phyloP scores from a whole-genome alignment of 352 stramenopile species.

The Thalassiosira mediterranea region DNA sequence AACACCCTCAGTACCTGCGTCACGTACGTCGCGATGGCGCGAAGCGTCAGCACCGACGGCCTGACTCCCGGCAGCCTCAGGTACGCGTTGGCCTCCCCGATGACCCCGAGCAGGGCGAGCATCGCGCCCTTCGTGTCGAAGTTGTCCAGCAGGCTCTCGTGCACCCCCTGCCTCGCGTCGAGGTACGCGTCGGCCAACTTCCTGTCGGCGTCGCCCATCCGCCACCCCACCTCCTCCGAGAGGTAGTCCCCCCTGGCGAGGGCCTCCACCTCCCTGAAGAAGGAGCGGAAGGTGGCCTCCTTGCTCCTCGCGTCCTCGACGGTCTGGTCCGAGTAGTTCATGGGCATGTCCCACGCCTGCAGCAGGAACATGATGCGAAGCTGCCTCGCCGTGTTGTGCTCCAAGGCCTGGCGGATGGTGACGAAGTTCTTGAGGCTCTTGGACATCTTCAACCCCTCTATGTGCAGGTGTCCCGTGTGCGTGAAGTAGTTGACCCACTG shows the following conservation, averaged over 20 bases:
- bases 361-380: slow-evolving; percentile 83
- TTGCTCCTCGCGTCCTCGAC: slow-evolving; percentile 79
- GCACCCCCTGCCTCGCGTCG: slow-evolving; percentile 63
- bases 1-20: slow-evolving; percentile 85
- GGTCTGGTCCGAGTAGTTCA: slow-evolving; percentile 85
- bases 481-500: slow-evolving; percentile 99
- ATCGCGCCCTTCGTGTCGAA: slow-evolving; percentile 84
- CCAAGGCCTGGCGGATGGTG: slow-evolving; percentile 87
- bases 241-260: slow-evolving; percentile 70
- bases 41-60: slow-evolving; percentile 68
- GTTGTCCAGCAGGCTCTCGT: slow-evolving; percentile 83
- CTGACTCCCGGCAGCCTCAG: slow-evolving; percentile 63
- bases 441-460: slow-evolving; percentile 99
- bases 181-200: slow-evolving; percentile 61
- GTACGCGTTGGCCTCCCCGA: slow-evolving; percentile 84
- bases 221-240: slow-evolving; percentile 69
- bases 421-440: slow-evolving; percentile 99
- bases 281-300: slow-evolving; percentile 81
- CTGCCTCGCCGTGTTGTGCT: slow-evolving; percentile 79
- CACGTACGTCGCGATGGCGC: slow-evolving; percentile 81
- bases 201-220: slow-evolving; percentile 59
- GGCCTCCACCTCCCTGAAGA: slow-evolving; percentile 81
- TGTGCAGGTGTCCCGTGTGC: slow-evolving; percentile 98
- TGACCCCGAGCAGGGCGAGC: slow-evolving; percentile 72
- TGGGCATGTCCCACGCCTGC: slow-evolving; percentile 79